Evolutionary conservation across 192 early-diverging fungal species (phyloP).

Genomic region (Rhizophagus sp.): DNA sequence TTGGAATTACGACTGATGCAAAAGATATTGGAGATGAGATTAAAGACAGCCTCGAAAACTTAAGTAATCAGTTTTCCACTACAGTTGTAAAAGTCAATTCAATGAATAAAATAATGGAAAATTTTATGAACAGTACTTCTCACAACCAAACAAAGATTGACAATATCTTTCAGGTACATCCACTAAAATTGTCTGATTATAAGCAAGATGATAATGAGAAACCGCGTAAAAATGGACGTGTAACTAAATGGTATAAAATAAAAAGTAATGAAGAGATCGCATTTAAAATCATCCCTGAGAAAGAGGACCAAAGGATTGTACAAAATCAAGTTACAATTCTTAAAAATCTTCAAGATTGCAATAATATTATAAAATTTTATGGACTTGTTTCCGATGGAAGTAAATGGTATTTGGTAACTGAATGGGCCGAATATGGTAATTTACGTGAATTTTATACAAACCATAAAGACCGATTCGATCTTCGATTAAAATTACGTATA

Average conservation of each 20-base stretch:
- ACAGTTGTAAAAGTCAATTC: too few relatives aligned
- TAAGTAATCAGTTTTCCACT: too few relatives aligned
- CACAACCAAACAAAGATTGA: too few relatives aligned
- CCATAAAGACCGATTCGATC: not conserved
- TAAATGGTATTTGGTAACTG: slow-evolving; percentile 9
- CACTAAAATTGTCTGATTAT: not conserved
- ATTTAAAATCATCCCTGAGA: not conserved
- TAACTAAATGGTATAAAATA: not conserved
- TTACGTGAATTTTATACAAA: not conserved
- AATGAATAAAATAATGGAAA: not conserved
- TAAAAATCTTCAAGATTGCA: not conserved
- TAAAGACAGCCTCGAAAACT: not conserved
- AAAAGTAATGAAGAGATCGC: not conserved
- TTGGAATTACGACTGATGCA: too few relatives aligned
- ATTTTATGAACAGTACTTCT: not conserved
- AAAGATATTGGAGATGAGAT: too few relatives aligned
- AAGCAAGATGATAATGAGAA: not conserved
- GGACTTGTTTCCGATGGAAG: not conserved
- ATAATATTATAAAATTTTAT: slow-evolving; percentile 20
- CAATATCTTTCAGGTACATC: too few relatives aligned
- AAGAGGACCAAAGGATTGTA: not conserved
- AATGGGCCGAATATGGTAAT: slow-evolving; percentile 27
- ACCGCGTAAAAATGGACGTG: too few relatives aligned
- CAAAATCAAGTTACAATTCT: slow-evolving; percentile 15
- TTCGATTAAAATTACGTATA: not conserved